These are phyloP conservation scores for Pezicula rhizophila DNA, from an alignment of 2,329 filamentous ascomycete genomes.

Conservation along the genomic window DNA sequence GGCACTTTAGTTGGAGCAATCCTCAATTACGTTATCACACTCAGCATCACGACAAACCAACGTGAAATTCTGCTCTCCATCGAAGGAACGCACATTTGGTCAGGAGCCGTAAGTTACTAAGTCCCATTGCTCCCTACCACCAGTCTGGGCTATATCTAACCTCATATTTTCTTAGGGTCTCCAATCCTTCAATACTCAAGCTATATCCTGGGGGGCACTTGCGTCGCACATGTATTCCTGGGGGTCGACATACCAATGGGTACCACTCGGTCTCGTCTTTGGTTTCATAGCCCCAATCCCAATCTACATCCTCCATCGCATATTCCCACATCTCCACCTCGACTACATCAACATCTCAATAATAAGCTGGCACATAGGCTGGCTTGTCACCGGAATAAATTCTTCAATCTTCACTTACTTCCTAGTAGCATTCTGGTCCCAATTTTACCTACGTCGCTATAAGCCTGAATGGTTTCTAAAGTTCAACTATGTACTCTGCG, in stretches of 20 bases:
- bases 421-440: slow-evolving; percentile 59
- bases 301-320: slow-evolving; percentile 48
- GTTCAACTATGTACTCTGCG: slow-evolving; percentile 70
- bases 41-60: slow-evolving; percentile 60
- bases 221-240: slow-evolving; percentile 63
- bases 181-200: slow-evolving; percentile 57
- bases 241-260: slow-evolving; percentile 52
- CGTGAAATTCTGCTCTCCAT: slow-evolving; percentile 56
- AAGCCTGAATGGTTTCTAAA: slow-evolving; percentile 69
- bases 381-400: slow-evolving; percentile 62
- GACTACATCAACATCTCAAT: slow-evolving; percentile 63
- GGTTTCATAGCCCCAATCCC: slow-evolving; percentile 56
- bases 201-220: slow-evolving; percentile 69
- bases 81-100: slow-evolving; percentile 51
- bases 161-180: slow-evolving; percentile 31
- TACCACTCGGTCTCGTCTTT: slow-evolving; percentile 70
- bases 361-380: slow-evolving; percentile 57
- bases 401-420: slow-evolving; percentile 68
- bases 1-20: slow-evolving; percentile 36
- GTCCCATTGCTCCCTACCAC: not conserved
- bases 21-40: slow-evolving; percentile 54
- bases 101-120: slow-evolving; percentile 39
- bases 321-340: slow-evolving; percentile 54
- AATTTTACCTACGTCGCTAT: slow-evolving; percentile 58
- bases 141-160: not conserved